Evolutionary conservation across 495 filamentous ascomycete genomes (phyloP), one percentile per base, ranked within the genome.

Genomic region (Penicillium subrubescens): DNA sequence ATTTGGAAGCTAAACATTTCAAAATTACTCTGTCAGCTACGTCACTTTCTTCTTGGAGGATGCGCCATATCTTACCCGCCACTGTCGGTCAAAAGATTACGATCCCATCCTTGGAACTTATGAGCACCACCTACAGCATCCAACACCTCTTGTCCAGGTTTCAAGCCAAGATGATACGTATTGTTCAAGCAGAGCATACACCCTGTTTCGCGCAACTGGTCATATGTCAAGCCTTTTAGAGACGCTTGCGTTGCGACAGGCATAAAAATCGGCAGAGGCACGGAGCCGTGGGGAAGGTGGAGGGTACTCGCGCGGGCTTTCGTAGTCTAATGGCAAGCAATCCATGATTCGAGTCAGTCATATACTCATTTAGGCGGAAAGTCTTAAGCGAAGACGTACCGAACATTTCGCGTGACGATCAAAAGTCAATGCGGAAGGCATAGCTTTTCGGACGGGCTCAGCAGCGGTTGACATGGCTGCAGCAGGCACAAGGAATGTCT

Each of bases 201-300:
- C 50, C 92, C 90, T 0, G 93, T 94, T 37, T 89, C 83, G 65
- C 94, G 92, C 23, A 99, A 80, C 69, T 99, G 95, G 65, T 94
- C 90, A 2, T 94, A 92, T 31, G 95, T 97, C 59, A 99, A 79
- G 31, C 95, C 95, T 74, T 99, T 99, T 34, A 99, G 80, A 0
- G 94, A 94, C 0, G 91, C 95, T 77, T 99, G 95, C n/a, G 95
- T 98, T 19, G 96, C 95, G 33, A 98, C 95, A 19, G 95, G 95
- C 93, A 98, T 98, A 77, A 98, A 99, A 25, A 97, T 87, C 2
- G 95, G 95, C 12, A 97, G 84, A 57, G 90, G 84, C 15, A 98
- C 93, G 0, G 89, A 83, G 68, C 95, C 95, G 86, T 98, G 96
- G 39, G 95, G 95, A 1, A 99, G 88, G 14, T 88, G 87, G 52